Evolutionary conservation across 257 asterid species (phyloP).

Genomic region (Forsythia viridissima): DNA sequence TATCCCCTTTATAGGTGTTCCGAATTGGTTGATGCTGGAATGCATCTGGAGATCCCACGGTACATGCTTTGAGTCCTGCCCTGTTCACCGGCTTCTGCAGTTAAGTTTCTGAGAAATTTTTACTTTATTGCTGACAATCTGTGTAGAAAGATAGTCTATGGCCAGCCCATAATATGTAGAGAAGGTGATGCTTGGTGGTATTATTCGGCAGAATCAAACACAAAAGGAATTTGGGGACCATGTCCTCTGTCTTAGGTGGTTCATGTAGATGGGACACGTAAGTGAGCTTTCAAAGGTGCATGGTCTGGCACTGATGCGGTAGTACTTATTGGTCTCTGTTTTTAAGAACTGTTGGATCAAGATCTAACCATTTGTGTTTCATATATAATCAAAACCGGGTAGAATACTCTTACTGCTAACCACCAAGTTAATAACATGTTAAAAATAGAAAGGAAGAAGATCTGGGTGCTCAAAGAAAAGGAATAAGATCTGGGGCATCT

Average conservation of each 20-base stretch:
- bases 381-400: neutral
- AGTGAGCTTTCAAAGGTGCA: neutral
- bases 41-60: neutral
- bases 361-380: neutral
- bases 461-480: too few relatives aligned
- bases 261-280: neutral
- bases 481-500: too few relatives aligned
- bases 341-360: neutral
- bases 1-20: neutral
- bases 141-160: neutral
- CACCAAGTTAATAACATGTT: too few relatives aligned
- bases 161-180: neutral
- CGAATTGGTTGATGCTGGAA: neutral
- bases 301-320: neutral
- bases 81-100: neutral
- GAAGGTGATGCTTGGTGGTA: neutral
- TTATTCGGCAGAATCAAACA: neutral
- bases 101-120: neutral
- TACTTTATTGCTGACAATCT: neutral
- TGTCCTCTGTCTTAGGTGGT: neutral
- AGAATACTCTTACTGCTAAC: neutral
- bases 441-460: too few relatives aligned
- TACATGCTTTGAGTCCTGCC: neutral
- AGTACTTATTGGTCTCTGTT: neutral
- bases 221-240: neutral